These are phyloP conservation scores for cucumber (Cucumis sativus) DNA, from an alignment of 306 rosid species.

Conservation along the genomic window DNA sequence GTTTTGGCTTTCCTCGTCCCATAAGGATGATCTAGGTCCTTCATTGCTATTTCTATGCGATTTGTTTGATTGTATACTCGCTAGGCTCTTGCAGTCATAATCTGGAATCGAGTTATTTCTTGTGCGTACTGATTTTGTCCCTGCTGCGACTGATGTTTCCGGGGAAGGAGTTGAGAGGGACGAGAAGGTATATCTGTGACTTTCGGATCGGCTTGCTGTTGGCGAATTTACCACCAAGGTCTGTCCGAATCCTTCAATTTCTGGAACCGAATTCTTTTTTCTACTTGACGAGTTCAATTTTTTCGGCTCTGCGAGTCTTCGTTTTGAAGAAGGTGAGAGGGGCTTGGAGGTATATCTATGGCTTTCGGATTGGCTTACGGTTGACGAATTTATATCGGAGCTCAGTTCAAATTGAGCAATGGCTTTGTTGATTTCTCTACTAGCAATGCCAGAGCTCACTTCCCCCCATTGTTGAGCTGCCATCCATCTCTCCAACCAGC, in stretches of 20 bases:
- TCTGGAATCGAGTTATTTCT: conserved; percentile 38
- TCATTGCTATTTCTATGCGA: conserved; percentile 65
- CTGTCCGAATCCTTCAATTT: conserved; percentile 34
- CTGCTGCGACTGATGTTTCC: conserved; percentile 25
- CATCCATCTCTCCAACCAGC: conserved; percentile 98
- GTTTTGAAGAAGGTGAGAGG: conserved; percentile 50
- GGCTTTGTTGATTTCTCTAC: conserved; percentile 77
- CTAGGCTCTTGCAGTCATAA: conserved; percentile 57
- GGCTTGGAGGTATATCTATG: conserved; percentile 29
- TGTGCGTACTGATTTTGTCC: conserved; percentile 39
- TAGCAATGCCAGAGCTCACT: conserved; percentile 27
- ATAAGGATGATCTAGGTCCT: conserved; percentile 30
- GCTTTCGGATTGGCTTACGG: conserved; percentile 48
- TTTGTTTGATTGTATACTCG: conserved; percentile 51
- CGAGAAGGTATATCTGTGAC: conserved; percentile 27
- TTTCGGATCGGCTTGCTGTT: conserved; percentile 47
- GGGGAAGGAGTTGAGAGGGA: conserved; percentile 55
- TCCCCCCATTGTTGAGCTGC: conserved; percentile 73
- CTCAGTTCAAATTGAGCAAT: conserved; percentile 70
- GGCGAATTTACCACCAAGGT: conserved; percentile 67
- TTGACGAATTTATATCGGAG: conserved; percentile 55
- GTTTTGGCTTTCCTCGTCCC: conserved; percentile 71
- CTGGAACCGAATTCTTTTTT: conserved; percentile 23
- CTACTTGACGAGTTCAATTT: conserved; percentile 51
- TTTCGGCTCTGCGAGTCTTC: conserved; percentile 22